Base-by-base conservation (phyloP, 108 stramenopile genomes). In the Tribonema minus region DNA sequence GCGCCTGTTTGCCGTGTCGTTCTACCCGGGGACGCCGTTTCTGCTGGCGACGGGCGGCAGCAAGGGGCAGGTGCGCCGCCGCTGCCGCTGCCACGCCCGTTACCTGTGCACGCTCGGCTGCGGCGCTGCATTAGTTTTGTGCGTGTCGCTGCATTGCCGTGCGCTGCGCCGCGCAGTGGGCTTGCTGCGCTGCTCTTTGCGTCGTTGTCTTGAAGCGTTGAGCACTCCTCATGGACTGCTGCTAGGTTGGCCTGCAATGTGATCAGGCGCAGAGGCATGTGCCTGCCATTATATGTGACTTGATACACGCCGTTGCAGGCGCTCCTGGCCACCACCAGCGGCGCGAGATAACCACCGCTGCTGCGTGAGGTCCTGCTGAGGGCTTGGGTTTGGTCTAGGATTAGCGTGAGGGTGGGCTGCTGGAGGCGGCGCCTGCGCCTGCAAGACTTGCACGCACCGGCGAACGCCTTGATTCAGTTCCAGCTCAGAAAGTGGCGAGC, bases 11-110 rank as follows among this genome's bases (percentile, higher is more conserved):
- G 30, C 72, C 27, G 15, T 82, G n/a, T 66, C 41, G 46, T 82
- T 74, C 67, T 75, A 82, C 58, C 54, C 72, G 2, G 65, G 72
- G 20, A 67, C 81, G 27, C 64, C 81, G 64, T 82, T 82, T 58
- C 81, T 82, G 36, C 59, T 82, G 65, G 81, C 81, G 26, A 82
- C 81, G 25, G 81, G 64, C 1, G 81, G 81, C 20, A 72, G 72
- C 66, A 82, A 82, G 72, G 81, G 81, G 27, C 81, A 73, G 61
- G 66, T 82, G 64, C 39, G 2, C n/a, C n/a, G n/a, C n/a, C 26
- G 30, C 25, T 67, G 38, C n/a, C 20, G 29, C 34, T 3, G n/a
- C 27, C 67, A 67, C 38, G 37, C n/a, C 7, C 26, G 37, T 26
- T n/a, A 67, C 32, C 25, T 30, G 2, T 30, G 30, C 33, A 67